A percentile compares a stretch with the other conserved stretches of the same genome.
Conservation (phyloP, 805 yeast species). For the Jamesozyma jinghongensis region DNA sequence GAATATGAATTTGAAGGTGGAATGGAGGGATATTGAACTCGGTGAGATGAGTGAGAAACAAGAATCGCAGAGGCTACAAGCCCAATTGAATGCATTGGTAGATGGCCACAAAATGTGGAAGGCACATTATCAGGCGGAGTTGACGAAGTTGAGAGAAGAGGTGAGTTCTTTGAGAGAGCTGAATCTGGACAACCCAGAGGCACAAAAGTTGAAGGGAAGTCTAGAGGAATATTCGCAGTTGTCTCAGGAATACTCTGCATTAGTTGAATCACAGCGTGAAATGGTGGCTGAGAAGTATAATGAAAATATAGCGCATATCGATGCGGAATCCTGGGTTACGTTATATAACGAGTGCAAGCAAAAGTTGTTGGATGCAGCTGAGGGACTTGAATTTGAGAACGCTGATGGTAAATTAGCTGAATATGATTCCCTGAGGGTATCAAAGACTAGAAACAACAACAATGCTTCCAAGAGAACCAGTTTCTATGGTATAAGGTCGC, state of each 20-base stretch:
- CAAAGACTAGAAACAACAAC: neutral
- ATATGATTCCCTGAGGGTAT: neutral
- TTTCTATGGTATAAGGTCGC: conserved; percentile 6
- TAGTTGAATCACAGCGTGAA: neutral
- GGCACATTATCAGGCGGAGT: conserved; percentile 12
- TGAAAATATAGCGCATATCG: conserved; percentile 1
- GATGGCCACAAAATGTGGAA: conserved; percentile 15
- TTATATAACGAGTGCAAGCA: conserved; percentile 12
- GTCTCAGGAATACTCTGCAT: too few species aligned
- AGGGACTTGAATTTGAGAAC: conserved; percentile 6
- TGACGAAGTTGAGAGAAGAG: conserved; percentile 6
- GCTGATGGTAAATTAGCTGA: neutral
- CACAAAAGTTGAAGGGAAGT: conserved; percentile 1
- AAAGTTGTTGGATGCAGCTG: neutral
- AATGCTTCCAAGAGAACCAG: conserved; percentile 5
- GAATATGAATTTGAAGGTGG: conserved; percentile 1
- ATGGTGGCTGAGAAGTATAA: neutral
- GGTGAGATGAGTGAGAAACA: conserved; percentile 9
- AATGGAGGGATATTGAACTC: conserved; percentile 1
- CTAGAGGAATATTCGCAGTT: too few species aligned
- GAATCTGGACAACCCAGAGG: neutral
- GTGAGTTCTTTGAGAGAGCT: neutral
- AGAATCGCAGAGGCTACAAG: conserved; percentile 13
- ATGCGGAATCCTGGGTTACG: conserved; percentile 11
- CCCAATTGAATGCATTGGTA: conserved; percentile 18